Base-by-base conservation (phyloP, 345 rosid genomes). In the Brassica juncea region DNA sequence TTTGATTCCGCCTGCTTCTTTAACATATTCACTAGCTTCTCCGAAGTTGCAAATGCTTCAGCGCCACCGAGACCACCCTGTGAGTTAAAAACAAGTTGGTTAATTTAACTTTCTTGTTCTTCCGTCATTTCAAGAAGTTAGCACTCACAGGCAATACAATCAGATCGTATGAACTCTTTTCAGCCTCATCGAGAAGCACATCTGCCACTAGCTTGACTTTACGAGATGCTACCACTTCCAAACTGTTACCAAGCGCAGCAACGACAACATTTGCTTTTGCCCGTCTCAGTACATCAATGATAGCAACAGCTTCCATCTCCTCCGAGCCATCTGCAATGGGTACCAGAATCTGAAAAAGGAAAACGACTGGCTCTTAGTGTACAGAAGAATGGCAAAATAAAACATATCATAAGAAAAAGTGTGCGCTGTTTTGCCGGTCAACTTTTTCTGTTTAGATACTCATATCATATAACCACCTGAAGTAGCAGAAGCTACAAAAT, bases 11-110 rank as follows among this genome's bases (percentile, higher is more conserved):
- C 84, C 73, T 93, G 99, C 84, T 82, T 90, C 86, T 91, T 89
- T 42, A 95, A 85, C 84, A 92, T 70, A 71, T 82, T 84, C 81
- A 93, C 96, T 88, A 95, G 85, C 70, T 90, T 88, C 66, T 88
- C 96, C 1, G 93, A 89, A 58, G 81, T 86, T 4, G 99, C 86
- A 84, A 93, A 93, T 82, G 93, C 88, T 87, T 91, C 89, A 49
- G 99, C 97, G 52, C 98, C 99, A 70, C 94, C 99, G 14, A 93
- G 86, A 73, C 99, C 99, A 74, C 97, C 98, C 98, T 95, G 76
- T 27, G 39, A 71, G 78, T 63, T 55, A 6, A 60, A 66, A 25
- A 8, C 15, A 30, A 27, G 12, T 31, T 70, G 4, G 31, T 34
- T 39, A 68, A 54, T 35, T 42, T 39, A 71, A 39, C 21, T 37